Conservation (phyloP, 2,329 filamentous ascomycete species). For the Alternaria metachromatica region DNA sequence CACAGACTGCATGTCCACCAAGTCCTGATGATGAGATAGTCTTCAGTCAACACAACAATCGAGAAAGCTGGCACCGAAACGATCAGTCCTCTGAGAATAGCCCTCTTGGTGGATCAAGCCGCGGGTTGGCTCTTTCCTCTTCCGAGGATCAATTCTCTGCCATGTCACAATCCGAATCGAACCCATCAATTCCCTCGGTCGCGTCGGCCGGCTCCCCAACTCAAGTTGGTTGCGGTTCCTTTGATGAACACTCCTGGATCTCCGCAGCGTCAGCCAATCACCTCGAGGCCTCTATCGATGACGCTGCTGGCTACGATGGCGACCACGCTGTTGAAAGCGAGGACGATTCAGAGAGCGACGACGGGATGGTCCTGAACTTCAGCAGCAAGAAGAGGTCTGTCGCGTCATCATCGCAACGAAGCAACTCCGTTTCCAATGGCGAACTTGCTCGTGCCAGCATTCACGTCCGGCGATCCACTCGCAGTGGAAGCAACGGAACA, state of each 20-base stretch:
- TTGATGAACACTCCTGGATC: slow-evolving; percentile 28
- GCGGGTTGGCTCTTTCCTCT: slow-evolving; percentile 52
- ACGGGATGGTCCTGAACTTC: slow-evolving; percentile 49
- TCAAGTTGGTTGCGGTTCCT: slow-evolving; percentile 40
- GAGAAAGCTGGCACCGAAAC: slow-evolving; percentile 39
- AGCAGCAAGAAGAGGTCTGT: slow-evolving; percentile 42
- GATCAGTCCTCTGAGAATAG: slow-evolving; percentile 50
- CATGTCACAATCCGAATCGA: slow-evolving; percentile 58
- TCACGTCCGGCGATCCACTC: slow-evolving; percentile 48
- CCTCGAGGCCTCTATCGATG: slow-evolving; percentile 33
- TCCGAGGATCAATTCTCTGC: slow-evolving; percentile 57
- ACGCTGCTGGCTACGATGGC: slow-evolving; percentile 50
- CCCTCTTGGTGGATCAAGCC: slow-evolving; percentile 42
- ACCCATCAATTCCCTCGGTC: slow-evolving; percentile 59
- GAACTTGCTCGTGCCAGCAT: slow-evolving; percentile 42
- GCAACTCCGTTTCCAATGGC: slow-evolving; percentile 48
- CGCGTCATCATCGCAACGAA: slow-evolving; percentile 35
- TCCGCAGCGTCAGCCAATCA: slow-evolving; percentile 36
- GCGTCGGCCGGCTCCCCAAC: slow-evolving; percentile 57
- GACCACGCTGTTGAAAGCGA: slow-evolving; percentile 52
- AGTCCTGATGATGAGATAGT: slow-evolving; percentile 55
- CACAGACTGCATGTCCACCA: slow-evolving; percentile 52
- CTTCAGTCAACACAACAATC: slow-evolving; percentile 35
- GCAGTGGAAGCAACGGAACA: slow-evolving; percentile 59
- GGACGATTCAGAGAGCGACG: slow-evolving; percentile 49